phyloP scores from a whole-genome alignment of 2,329 filamentous ascomycete genomes.

The Emergomyces orientalis region DNA sequence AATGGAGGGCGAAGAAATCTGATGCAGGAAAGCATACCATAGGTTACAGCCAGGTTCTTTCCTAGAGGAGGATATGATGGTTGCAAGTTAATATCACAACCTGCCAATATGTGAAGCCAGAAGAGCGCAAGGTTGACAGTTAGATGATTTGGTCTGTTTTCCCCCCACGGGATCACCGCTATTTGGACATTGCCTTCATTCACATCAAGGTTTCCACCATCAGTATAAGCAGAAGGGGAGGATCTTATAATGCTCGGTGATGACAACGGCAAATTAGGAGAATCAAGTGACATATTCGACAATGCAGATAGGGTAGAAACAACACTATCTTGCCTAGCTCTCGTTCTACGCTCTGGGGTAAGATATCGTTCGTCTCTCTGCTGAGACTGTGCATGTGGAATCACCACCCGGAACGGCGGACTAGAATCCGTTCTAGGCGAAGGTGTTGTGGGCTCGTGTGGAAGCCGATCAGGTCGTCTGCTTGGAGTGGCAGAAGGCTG shows the following conservation, averaged over 20 bases:
- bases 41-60: conserved; percentile 1
- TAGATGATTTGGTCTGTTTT: conserved; percentile 4
- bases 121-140: conserved; percentile 9
- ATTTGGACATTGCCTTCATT: conserved; percentile 4
- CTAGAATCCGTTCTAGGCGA: conserved; percentile 2
- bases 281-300: background rate
- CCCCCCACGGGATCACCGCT: conserved; percentile 4
- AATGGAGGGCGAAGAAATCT: no score
- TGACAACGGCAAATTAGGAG: background rate
- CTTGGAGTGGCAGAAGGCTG: background rate
- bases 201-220: conserved; percentile 4
- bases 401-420: background rate
- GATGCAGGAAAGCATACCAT: no score
- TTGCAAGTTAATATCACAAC: conserved; percentile 7
- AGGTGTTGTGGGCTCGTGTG: conserved; percentile 1
- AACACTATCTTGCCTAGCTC: no score
- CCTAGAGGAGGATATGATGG: conserved; percentile 6
- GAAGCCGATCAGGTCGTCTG: background rate
- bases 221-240: conserved; percentile 6
- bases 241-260: background rate
- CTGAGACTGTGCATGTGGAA: background rate
- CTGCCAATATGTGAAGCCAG: conserved; percentile 7
- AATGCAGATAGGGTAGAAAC: background rate
- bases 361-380: background rate
- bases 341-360: no score